Base-by-base conservation (phyloP, 2,329 filamentous ascomycete species). In the Fusarium pseudograminearum region DNA sequence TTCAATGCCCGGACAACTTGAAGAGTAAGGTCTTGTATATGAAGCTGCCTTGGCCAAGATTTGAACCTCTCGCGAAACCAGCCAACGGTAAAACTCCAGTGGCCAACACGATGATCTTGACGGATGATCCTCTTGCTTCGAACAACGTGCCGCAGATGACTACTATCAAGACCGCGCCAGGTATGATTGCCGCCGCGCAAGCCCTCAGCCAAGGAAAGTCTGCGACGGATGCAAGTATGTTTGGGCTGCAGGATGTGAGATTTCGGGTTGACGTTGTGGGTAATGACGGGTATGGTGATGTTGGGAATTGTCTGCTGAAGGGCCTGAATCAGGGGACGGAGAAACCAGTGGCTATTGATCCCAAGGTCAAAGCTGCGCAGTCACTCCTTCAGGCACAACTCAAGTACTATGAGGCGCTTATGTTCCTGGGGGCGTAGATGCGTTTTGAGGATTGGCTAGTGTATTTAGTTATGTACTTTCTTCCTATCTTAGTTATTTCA, bases 21-120 rank as follows among this genome's bases (percentile, higher is more conserved):
- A 34, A 44, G 5, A 12, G 28, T 4, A 33, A 40, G 10, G 24
- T 16, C 4, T 24, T 55, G 4, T 46, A 46, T 2, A 46, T 46
- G 41, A 55, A 28, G 20, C 11, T 55, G 3, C 52, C 52, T 7
- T 55, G 52, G 52, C 52, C 52, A 2, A 33, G 52, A 3, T 55
- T 55, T 6, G 52, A 55, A 11, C 52, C 52, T 10, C 41, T 44
- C 12, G 38, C 38, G 6, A 24, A 41, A 16, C 38, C 38, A 5
- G 20, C 38, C 20, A 24, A 22, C 6, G 20, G 14, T 15, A 22
- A 41, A 24, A 5, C 5, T 7, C 5, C 7, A 4, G 20, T 41
- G 14, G 5, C 38, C 0, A 41, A 41, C 7, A 24, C 38, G 12
- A 41, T 41, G 38, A 41, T 41, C 3, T 16, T 41, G 20, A 41